Evolutionary conservation across 257 asterid species (phyloP).

Genomic region (Solanum pinnatisectum): DNA sequence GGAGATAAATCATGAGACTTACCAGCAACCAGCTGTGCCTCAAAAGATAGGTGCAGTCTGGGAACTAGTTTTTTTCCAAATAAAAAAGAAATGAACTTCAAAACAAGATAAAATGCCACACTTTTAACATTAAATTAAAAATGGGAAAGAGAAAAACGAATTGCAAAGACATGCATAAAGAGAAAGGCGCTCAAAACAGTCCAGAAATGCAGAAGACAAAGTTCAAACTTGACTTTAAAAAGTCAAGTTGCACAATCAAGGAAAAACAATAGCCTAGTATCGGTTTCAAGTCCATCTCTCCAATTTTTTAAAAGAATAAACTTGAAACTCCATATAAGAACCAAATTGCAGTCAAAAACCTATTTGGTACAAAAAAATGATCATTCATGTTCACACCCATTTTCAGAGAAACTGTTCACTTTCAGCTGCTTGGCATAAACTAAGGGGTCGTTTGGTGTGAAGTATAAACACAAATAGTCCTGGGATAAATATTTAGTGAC

Average conservation of each 20-base stretch:
- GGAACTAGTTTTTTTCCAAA: slow-evolving; percentile 45
- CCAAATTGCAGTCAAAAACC: not conserved
- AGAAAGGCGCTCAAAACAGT: not conserved
- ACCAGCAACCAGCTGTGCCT: slow-evolving; percentile 91
- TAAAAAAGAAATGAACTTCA: slow-evolving; percentile 9
- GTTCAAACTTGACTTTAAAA: not conserved
- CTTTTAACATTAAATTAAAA: not conserved
- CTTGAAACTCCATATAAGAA: not conserved
- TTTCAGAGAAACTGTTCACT: too few species aligned
- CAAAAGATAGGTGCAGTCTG: slow-evolving; percentile 89
- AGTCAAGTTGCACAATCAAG: not conserved
- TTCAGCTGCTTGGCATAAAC: too few species aligned
- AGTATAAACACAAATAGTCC: too few species aligned
- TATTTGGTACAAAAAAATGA: too few species aligned
- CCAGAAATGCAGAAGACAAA: not conserved
- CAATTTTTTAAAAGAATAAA: not conserved
- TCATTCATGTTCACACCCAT: too few species aligned
- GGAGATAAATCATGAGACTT: slow-evolving; percentile 89
- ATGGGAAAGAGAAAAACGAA: not conserved
- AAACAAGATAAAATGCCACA: not conserved
- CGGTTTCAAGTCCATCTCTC: not conserved
- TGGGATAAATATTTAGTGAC: too few species aligned
- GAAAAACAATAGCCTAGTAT: not conserved
- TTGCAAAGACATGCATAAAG: not conserved
- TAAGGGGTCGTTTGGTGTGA: too few species aligned